Evolutionary conservation across 352 stramenopile genomes (phyloP), one percentile per base, ranked within the genome.

Genomic region (Pythium biforme): DNA sequence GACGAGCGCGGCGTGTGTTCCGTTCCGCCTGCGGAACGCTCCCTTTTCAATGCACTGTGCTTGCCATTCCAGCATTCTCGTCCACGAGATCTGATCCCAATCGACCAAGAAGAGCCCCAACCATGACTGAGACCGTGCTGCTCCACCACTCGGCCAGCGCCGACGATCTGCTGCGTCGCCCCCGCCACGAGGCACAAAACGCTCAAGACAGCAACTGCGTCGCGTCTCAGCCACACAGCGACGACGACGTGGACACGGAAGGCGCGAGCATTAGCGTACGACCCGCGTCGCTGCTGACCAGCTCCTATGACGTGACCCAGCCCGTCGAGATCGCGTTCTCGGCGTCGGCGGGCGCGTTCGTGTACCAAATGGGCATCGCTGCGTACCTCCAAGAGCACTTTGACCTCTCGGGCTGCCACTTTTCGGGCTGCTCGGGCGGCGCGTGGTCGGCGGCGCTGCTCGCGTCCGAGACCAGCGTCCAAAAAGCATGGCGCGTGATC

Each of bases 341-440:
- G 31, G 75, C 78, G 11, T 89, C 78, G n/a, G 80, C 67, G 2
- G 80, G 78, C 29, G 72, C 79, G 64, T 90, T 90, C 54, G 77
- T 87, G 10, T 90, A 88, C 59, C 81, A 90, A 66, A 90, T 90
- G 80, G 80, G 80, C 27, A 64, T 88, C 50, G 80, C 80, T 0
- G 80, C 81, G 33, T 90, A 83, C 66, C 65, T 90, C 10, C 81
- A 90, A 51, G 81, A 90, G 39, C 69, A 85, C 51, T 85, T 81
- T 52, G 67, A 79, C 55, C 49, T 81, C n/a, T 77, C 71, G 8
- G 58, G 69, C 19, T 81, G 74, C 57, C 74, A 69, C 27, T 67
- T 81, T 37, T 79, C 70, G 8, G 73, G 70, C 12, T 79, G 73
- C 59, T 81, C 74, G 7, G 74, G 74, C 9, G 74, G 74, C 23